phyloP scores from a whole-genome alignment of 208 protist species.

The Trypanosoma grayi region DNA sequence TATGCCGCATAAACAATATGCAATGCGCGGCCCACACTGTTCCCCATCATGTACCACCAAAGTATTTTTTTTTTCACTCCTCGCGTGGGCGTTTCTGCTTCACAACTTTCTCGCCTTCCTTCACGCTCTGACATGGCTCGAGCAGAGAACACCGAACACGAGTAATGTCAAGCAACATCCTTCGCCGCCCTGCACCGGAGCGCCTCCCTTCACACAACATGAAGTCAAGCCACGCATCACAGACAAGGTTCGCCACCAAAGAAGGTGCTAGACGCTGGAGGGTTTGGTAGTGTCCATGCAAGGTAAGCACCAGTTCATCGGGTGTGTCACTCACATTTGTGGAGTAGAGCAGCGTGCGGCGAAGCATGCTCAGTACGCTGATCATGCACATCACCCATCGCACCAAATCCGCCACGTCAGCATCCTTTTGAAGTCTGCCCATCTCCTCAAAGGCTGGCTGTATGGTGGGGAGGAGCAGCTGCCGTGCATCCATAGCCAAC shows the following conservation, averaged over 20 bases:
- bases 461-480: constrained; percentile 5
- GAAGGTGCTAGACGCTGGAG: constrained; percentile 12
- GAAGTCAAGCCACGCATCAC: constrained; percentile 23
- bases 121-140: too few relatives aligned
- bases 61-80: neutral
- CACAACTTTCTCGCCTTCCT: too few relatives aligned
- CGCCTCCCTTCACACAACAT: constrained; percentile 16
- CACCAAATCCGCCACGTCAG: neutral
- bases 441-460: constrained; percentile 14
- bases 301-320: constrained; percentile 1
- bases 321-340: neutral
- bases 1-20: too few relatives aligned
- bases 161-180: neutral
- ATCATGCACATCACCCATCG: constrained; percentile 12
- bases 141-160: neutral
- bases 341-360: neutral
- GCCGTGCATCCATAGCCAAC: constrained; percentile 16
- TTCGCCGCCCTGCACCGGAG: neutral
- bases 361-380: constrained; percentile 8
- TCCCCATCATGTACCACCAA: neutral
- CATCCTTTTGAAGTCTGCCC: neutral
- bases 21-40: neutral
- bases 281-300: constrained; percentile 13
- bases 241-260: constrained; percentile 14
- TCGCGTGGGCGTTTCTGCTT: neutral